Evolutionary conservation across 345 rosid species (phyloP).

Genomic region (Eucalyptus guilfoylei): DNA sequence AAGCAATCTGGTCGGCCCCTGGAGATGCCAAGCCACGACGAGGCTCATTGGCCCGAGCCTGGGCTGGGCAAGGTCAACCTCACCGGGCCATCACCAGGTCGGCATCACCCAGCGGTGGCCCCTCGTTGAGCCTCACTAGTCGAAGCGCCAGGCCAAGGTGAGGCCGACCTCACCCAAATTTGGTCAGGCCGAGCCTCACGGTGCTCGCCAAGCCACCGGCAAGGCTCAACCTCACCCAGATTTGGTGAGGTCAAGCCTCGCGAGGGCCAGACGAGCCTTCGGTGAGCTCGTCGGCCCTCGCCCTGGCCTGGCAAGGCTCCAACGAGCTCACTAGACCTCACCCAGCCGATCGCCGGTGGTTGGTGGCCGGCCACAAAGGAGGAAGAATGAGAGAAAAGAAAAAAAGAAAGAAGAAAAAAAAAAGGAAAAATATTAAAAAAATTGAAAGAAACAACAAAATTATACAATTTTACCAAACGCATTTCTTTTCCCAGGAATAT

Average conservation of each 20-base stretch:
- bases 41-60: too few species aligned
- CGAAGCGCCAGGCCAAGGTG: too few species aligned
- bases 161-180: rapidly evolving
- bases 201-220: rapidly evolving
- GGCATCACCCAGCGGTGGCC: rapidly evolving
- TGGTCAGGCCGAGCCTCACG: too few species aligned
- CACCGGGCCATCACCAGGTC: rapidly evolving
- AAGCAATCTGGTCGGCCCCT: rapidly evolving
- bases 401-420: too few species aligned
- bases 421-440: too few species aligned
- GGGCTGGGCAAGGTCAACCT: rapidly evolving
- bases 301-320: rapidly evolving
- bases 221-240: rapidly evolving
- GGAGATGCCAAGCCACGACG: rapidly evolving
- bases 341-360: rapidly evolving
- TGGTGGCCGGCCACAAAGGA: rapidly evolving
- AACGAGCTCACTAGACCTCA: rapidly evolving
- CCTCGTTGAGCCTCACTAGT: too few species aligned
- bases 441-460: too few species aligned
- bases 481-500: too few species aligned
- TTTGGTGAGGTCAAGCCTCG: too few species aligned
- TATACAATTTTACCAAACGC: too few species aligned
- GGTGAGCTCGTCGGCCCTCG: rapidly evolving
- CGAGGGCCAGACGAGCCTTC: too few species aligned
- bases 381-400: too few species aligned